A percentile compares a stretch with the other conserved stretches of the same genome.
Conservation (phyloP, 1,284 basidiomycete species). For the Pisolithus thermaeus region DNA sequence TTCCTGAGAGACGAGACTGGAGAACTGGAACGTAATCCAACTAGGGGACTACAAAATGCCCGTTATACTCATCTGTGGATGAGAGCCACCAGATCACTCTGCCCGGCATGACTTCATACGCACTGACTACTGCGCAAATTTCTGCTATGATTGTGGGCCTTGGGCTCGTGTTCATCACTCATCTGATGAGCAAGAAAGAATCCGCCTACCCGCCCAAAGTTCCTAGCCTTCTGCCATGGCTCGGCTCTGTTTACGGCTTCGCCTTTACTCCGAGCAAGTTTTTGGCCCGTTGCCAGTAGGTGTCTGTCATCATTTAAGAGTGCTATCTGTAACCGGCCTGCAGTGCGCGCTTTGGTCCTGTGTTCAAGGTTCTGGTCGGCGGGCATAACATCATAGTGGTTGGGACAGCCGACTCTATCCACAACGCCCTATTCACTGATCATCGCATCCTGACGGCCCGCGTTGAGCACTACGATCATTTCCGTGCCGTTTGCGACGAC, state of each 20-base stretch:
- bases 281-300: slow-evolving; percentile 19
- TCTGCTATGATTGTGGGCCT: background rate
- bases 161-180: background rate
- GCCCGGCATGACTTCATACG: too few relatives aligned
- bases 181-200: background rate
- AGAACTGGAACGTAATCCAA: too few relatives aligned
- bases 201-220: slow-evolving; percentile 2
- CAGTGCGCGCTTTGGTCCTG: slow-evolving; percentile 13
- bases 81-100: too few relatives aligned
- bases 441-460: slow-evolving; percentile 8
- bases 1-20: too few relatives aligned
- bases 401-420: slow-evolving; percentile 12
- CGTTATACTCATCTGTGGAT: too few relatives aligned
- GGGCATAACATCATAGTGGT: slow-evolving; percentile 12
- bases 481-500: background rate
- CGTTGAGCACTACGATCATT: slow-evolving; percentile 3
- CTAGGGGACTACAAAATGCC: too few relatives aligned
- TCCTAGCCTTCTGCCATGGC: slow-evolving; percentile 10
- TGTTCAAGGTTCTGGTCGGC: slow-evolving; percentile 16
- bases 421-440: slow-evolving; percentile 6
- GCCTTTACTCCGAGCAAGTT: slow-evolving; percentile 14
- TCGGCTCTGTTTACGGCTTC: slow-evolving; percentile 15
- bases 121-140: background rate
- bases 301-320: background rate
- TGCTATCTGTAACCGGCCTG: background rate